phyloP scores from a whole-genome alignment of 768 basidiomycete species.

The Mrakia frigida region DNA sequence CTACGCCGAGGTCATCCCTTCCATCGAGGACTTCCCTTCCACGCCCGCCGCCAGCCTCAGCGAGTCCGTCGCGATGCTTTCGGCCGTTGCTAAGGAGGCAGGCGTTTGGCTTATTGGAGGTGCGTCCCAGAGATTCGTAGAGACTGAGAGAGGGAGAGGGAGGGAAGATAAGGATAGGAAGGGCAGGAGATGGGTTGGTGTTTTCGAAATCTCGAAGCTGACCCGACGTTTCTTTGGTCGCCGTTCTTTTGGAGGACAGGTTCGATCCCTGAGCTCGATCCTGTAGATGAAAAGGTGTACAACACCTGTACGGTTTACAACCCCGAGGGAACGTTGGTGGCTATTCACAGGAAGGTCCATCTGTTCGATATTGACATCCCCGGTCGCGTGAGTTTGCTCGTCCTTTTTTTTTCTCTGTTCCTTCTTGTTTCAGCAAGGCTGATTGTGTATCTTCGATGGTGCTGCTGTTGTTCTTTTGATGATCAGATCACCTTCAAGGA shows the following conservation, averaged over 20 bases:
- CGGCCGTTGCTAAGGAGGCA: slow-evolving; percentile 68
- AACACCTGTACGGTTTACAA: slow-evolving; percentile 92
- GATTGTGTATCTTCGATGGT: no score
- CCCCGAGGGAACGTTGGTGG: slow-evolving; percentile 73
- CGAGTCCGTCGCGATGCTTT: slow-evolving; percentile 75
- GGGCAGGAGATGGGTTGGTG: neutral
- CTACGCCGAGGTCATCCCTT: slow-evolving; percentile 59
- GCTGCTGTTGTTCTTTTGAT: neutral
- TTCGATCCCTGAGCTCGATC: slow-evolving; percentile 85
- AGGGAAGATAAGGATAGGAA: no score
- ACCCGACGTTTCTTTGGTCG: neutral
- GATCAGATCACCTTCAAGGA: slow-evolving; percentile 47
- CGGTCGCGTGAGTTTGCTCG: neutral
- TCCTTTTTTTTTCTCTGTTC: neutral
- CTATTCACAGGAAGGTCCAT: slow-evolving; percentile 88
- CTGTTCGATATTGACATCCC: slow-evolving; percentile 93
- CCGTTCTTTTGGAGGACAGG: slow-evolving; percentile 53
- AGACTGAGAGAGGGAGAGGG: neutral
- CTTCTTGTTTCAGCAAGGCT: no score
- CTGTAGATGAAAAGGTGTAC: slow-evolving; percentile 59
- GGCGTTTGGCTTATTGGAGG: slow-evolving; percentile 91
- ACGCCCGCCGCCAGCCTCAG: slow-evolving; percentile 32
- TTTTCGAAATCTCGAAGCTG: neutral
- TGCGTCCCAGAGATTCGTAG: slow-evolving; percentile 37
- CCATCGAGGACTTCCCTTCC: slow-evolving; percentile 10